Base-by-base conservation (phyloP, 2,329 filamentous ascomycete species). In the Penicillium corylophilum region DNA sequence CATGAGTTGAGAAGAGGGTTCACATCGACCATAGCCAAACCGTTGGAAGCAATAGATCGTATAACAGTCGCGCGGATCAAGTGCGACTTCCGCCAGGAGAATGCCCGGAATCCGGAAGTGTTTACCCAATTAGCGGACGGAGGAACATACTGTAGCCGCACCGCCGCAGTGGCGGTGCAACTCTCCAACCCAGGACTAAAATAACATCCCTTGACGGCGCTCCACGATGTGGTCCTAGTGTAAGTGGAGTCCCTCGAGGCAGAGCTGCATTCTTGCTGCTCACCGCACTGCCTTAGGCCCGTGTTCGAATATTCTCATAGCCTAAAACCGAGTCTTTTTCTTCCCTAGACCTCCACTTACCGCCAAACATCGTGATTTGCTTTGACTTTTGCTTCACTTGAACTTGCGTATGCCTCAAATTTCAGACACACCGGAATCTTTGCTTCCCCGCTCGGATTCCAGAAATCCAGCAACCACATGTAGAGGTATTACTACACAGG, bases 381-480 rank as follows among this genome's bases (percentile, higher is more conserved):
- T 15, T 29, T 31, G 23, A 6, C 16, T 38, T 24, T 44, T 16
- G 7, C 42, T 31, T 23, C 9, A 44, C 26, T 45, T 23, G 29
- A 28, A 46, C n/a, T 18, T 24, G 28, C 33, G 40, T 26, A 88
- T 88, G 85, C 82, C 85, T 53, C 84, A 85, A 71, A 81, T 85
- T 57, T 75, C 81, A 48, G 81, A 86, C 67, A 95, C 90, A 0
- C 92, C 93, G 58, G 92, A 96, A 76, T 87, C 88, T 18, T 76
- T 87, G 24, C 77, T 96, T 52, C 82, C 81, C 51, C 87, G 92
- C 51, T 85, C 85, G 64, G 92, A 96, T 77, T 95, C 90, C 46
- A 90, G 88, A 69, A 87, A 95, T 60, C 87, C 91, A 2, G 79
- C 82, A 1, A 87, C 86, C 12, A 96, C 92, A 69, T 99, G 94